Conservation (phyloP, 179 eudicot genomes). For the Spergularia azorica region DNA sequence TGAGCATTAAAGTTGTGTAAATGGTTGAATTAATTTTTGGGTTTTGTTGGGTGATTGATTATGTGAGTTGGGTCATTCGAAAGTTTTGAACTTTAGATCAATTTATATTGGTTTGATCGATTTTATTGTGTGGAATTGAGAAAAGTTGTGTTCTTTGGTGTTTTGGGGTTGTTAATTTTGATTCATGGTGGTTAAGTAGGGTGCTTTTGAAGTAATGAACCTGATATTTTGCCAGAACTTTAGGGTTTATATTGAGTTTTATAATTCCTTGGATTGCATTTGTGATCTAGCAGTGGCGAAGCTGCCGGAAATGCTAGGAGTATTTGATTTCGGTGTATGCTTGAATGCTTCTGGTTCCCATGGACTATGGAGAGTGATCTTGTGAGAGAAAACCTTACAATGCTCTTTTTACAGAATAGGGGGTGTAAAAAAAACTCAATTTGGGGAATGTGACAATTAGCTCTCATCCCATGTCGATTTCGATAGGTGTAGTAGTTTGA, state of each 20-base stretch:
- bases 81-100: neutral
- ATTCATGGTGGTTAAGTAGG: neutral
- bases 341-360: too few relatives aligned
- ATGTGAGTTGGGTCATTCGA: neutral
- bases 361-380: too few relatives aligned
- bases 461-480: too few relatives aligned
- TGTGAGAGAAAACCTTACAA: too few relatives aligned
- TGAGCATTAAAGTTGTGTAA: neutral
- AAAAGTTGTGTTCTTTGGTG: neutral
- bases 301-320: too few relatives aligned
- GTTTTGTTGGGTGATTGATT: conserved; percentile 10
- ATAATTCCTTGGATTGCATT: neutral
- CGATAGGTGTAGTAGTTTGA: too few relatives aligned
- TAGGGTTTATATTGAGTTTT: neutral
- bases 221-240: neutral
- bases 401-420: too few relatives aligned
- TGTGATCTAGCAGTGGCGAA: neutral
- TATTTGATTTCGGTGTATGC: too few relatives aligned
- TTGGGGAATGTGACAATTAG: too few relatives aligned
- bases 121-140: neutral
- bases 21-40: neutral
- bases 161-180: neutral
- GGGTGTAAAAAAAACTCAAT: too few relatives aligned
- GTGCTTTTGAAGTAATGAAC: neutral
- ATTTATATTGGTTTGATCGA: neutral